A percentile compares a stretch with the other conserved stretches of the same genome.
Evolutionary conservation across 371 early-diverging fungal genomes (phyloP).

Genomic region (Circinella umbellata): DNA sequence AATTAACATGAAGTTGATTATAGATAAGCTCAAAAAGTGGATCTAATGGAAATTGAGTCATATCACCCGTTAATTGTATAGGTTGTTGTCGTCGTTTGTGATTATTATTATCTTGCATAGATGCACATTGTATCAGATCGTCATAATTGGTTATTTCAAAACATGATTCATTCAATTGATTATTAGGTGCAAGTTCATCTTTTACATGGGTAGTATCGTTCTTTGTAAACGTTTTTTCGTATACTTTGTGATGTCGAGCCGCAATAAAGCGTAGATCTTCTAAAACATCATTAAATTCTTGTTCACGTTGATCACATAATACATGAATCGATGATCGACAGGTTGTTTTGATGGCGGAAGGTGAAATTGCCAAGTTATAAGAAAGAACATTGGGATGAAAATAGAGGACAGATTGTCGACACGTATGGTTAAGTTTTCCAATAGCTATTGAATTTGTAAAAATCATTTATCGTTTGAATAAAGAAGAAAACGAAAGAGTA

Average conservation of each 20-base stretch:
- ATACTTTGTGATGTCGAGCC: neutral
- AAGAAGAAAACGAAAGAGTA: neutral
- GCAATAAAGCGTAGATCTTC: neutral
- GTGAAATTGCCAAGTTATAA: neutral
- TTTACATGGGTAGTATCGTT: neutral
- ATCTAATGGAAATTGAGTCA: constrained; percentile 3
- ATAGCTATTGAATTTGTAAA: constrained; percentile 3
- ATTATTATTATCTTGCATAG: neutral
- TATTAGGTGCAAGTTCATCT: too few species aligned
- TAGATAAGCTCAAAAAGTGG: neutral
- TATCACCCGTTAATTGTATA: neutral
- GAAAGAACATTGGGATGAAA: constrained; percentile 4
- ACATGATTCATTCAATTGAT: neutral
- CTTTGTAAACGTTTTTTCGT: neutral
- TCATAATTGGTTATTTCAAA: constrained; percentile 1
- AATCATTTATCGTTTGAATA: neutral
- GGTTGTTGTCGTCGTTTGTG: neutral
- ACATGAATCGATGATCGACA: neutral
- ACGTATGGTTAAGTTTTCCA: neutral
- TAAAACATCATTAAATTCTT: neutral
- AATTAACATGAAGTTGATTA: neutral
- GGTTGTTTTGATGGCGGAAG: neutral
- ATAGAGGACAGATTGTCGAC: neutral
- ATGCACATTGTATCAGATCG: constrained; percentile 4
- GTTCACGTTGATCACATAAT: constrained; percentile 3